These are phyloP conservation scores for Apophysomyces elegans DNA, from an alignment of 371 early-diverging fungal species.

Conservation along the genomic window DNA sequence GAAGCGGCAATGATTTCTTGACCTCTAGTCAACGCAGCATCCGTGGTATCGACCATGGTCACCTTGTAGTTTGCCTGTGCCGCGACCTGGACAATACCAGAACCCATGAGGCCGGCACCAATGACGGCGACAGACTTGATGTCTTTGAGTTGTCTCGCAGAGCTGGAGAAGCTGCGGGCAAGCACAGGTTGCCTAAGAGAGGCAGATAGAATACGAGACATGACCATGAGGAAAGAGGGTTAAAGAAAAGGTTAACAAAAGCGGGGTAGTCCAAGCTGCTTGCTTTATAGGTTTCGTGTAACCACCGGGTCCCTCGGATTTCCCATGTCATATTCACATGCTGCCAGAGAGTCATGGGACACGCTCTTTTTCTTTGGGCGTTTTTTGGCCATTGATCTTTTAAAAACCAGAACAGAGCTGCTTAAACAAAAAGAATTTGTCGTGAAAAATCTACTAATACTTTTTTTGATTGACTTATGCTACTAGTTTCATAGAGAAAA, in stretches of 20 bases:
- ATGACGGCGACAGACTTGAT: conserved; percentile 72
- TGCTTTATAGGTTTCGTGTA: conserved; percentile 5
- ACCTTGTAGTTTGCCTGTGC: conserved; percentile 84
- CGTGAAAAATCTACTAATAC: no score
- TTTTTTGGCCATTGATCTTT: no score
- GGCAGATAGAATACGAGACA: conserved; percentile 4
- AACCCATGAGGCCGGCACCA: conserved; percentile 93
- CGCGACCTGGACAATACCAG: conserved; percentile 94
- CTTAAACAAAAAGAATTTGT: no score
- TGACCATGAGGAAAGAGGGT: not conserved
- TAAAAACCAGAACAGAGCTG: no score
- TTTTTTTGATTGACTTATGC: no score
- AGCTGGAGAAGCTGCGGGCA: conserved; percentile 27
- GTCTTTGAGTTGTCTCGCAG: conserved; percentile 30
- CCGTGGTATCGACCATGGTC: conserved; percentile 85
- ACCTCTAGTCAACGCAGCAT: conserved; percentile 77
- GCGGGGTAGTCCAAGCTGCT: not conserved
- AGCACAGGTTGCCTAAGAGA: conserved; percentile 18
- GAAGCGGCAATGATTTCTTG: conserved; percentile 78
- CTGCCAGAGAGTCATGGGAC: not conserved
- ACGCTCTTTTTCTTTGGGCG: not conserved
- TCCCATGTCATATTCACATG: conserved; percentile 11
- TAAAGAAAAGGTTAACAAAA: not conserved
- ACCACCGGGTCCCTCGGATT: not conserved
- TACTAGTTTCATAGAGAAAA: no score